Base-by-base conservation (phyloP, 1,284 basidiomycete species). In the Prillingera fragicola region DNA sequence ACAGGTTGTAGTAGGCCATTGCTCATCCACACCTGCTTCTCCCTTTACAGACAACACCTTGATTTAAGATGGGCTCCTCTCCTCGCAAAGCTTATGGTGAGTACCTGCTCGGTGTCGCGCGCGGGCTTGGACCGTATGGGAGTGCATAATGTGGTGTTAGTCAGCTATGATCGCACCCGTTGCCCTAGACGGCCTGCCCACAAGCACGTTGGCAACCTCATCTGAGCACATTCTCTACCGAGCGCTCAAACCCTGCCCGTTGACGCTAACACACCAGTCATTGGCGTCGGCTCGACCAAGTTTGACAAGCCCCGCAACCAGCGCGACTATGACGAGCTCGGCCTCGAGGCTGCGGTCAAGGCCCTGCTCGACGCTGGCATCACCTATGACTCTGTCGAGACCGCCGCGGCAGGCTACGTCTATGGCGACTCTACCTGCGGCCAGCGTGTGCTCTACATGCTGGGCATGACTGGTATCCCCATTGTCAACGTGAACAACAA, bases 211-310 rank as follows among this genome's bases (percentile, higher is more conserved):
- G n/a, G n/a, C n/a, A n/a, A n/a, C n/a, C n/a, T n/a, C n/a, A n/a
- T n/a, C n/a, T n/a, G n/a, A n/a, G n/a, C n/a, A n/a, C n/a, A n/a
- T n/a, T n/a, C n/a, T n/a, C n/a, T n/a, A 19, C 5, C 18, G 17
- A 19, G 4, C 18, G 25, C 37, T 40, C 6, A 15, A 7, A 7
- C 5, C 1, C 18, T 3, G 2, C 10, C 22, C 15, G 2, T 8
- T 8, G 27, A 12, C 17, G 34, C 34, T 28, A 12, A 38, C 40
- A 2, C 27, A n/a, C 1, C 43, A 50, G 50, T 52, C 19, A 37
- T 52, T 38, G 50, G 50, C 38, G 50, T 52, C 38, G 50, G 50
- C 40, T 52, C 50, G 37, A 52, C 50, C 40, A 52, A 52, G 50
- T 52, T 52, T 22, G 50, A 52, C 46, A 52, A 52, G 50, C 50